Evolutionary conservation across 1,284 basidiomycete species (phyloP), one percentile per base, ranked within the genome.

Genomic region (Leccinum angustisporum): DNA sequence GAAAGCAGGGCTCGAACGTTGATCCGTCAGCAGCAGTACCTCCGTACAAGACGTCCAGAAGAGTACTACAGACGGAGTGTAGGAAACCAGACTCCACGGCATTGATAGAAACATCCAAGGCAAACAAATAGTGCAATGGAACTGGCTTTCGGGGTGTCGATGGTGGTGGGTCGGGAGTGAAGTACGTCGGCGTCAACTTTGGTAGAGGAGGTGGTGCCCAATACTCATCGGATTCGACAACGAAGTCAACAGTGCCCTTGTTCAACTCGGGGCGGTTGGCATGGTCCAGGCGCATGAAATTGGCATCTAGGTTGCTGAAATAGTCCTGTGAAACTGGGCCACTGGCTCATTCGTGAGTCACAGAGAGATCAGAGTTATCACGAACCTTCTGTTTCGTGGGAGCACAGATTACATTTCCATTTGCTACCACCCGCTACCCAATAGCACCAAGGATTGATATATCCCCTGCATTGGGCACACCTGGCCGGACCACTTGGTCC

Each of bases 351-450:
- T 43, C n/a, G 21, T 50, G 56, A 59, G 40, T 7, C 8, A 57
- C 34, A n/a, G 27, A 36, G 11, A 51, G 11, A 46, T 51, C 33
- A 57, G 21, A 50, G 34, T n/a, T 2, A 38, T 46, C 33, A 67
- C 81, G 65, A 63, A 95, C 95, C 95, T 79, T 88, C 83, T 21
- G 92, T 95, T 66, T 91, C 85, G 63, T 87, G 85, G 8, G 82
- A 79, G 76, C 97, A 99, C 5, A 99, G 75, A 79, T 98, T 99
- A 77, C 97, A 99, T 67, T 85, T 87, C 93, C 95, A 99, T 67
- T 83, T 86, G 64, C 86, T 85, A 3, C 97, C 97, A 9, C 93
- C 94, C 40, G 92, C 85, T 16, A 87, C 81, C 85, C 94, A 99
- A 34, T 83, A 81, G 72, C 91, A 95, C 95, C 95, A 99, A 0